phyloP scores from a whole-genome alignment of 139 green algal genomes.

The Zygnema circumcarinatum region DNA sequence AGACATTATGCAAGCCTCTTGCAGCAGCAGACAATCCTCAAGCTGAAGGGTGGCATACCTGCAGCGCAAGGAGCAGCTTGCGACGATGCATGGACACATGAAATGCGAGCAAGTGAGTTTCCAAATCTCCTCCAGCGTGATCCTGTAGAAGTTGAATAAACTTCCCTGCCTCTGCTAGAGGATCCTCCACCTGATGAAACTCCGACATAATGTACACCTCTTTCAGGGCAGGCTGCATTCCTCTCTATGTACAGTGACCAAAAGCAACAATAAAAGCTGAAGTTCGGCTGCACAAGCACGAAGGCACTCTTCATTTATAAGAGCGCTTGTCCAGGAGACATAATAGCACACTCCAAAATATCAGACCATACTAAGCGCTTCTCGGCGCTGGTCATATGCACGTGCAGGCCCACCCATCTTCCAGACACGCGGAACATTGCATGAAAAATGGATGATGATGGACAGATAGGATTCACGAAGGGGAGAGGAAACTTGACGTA shows the following conservation, averaged over 20 bases:
- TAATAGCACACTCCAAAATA: no score
- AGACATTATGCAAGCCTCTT: no score
- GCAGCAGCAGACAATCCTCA: no score
- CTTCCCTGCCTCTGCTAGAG: slow-evolving; percentile 86
- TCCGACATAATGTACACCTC: background rate
- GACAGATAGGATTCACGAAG: no score
- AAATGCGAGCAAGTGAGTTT: slow-evolving; percentile 72
- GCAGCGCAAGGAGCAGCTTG: slow-evolving; percentile 80
- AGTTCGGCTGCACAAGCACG: background rate
- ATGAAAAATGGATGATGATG: no score
- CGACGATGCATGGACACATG: slow-evolving; percentile 80
- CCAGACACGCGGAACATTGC: no score
- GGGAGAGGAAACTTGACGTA: no score
- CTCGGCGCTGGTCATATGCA: no score
- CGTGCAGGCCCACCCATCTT: no score
- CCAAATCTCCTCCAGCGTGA: slow-evolving; percentile 62
- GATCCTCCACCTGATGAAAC: slow-evolving; percentile 68
- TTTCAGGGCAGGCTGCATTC: background rate
- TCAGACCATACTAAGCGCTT: no score
- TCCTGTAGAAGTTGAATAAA: slow-evolving; percentile 78
- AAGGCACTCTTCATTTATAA: background rate
- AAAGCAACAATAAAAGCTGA: background rate
- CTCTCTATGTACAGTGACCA: background rate
- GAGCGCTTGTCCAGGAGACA: no score
- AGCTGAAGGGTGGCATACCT: slow-evolving; percentile 26